Evolutionary conservation across 1,139 yeast species (phyloP).

Genomic region (Candida sp.): DNA sequence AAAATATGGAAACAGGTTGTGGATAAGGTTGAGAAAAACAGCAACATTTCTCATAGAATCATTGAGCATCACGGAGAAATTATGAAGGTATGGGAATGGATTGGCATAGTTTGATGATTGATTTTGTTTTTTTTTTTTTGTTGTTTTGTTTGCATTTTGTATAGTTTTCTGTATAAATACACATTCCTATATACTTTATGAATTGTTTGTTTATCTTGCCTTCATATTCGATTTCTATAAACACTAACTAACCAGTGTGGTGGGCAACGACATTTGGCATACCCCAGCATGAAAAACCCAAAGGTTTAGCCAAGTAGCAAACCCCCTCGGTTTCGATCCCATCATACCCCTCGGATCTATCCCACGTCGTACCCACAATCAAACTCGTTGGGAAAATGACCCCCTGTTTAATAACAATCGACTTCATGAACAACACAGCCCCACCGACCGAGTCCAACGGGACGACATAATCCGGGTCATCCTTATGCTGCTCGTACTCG

Average conservation of each 20-base stretch:
- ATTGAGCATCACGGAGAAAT: conserved; percentile 86
- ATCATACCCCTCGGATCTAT: conserved; percentile 49
- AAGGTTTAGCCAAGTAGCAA: conserved; percentile 45
- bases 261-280: conserved; percentile 40
- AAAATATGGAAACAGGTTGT: conserved; percentile 70
- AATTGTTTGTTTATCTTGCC: not conserved
- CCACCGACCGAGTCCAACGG: conserved; percentile 53
- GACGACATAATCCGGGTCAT: conserved; percentile 21
- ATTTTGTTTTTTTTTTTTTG: too few relatives aligned
- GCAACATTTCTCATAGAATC: conserved; percentile 62
- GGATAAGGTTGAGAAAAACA: conserved; percentile 63
- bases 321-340: conserved; percentile 56
- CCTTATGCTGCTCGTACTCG: conserved; percentile 16
- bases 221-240: not conserved
- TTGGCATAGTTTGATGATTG: conserved; percentile 41
- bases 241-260: conserved; percentile 14
- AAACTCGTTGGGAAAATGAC: conserved; percentile 46
- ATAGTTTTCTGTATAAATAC: not conserved
- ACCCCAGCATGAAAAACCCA: conserved; percentile 48
- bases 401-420: conserved; percentile 46
- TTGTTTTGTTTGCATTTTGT: not conserved
- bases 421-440: conserved; percentile 44
- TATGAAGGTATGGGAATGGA: conserved; percentile 92
- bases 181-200: not conserved
- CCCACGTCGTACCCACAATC: conserved; percentile 50